A percentile compares a stretch with the other conserved stretches of the same genome.
These are phyloP conservation scores for Eustoma russellianum DNA, from an alignment of 257 asterid genomes.

Conservation along the genomic window DNA sequence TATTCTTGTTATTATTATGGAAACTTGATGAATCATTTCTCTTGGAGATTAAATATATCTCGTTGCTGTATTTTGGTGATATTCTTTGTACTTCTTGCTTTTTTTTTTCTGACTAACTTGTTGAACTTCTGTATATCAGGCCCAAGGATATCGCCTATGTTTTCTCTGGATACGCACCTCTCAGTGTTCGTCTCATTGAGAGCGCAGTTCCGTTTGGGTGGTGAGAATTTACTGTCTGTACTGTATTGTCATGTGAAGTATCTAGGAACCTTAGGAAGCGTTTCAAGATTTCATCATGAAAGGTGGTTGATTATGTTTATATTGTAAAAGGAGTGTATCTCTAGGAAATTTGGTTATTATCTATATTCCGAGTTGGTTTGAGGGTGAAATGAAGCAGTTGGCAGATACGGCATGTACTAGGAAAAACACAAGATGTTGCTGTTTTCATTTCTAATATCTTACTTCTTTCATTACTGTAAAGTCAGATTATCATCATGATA, in stretches of 20 bases:
- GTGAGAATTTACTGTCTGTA: constrained; percentile 36
- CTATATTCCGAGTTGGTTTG: neutral
- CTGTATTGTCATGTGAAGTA: constrained; percentile 2
- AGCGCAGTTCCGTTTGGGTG: constrained; percentile 94
- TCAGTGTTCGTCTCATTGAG: constrained; percentile 89
- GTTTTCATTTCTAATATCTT: neutral
- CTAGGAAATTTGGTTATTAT: no score
- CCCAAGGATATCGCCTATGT: constrained; percentile 90
- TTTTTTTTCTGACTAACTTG: constrained; percentile 13
- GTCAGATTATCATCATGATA: no score
- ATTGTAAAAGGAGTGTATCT: neutral
- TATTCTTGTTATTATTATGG: no score
- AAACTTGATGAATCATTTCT: no score
- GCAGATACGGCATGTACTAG: neutral
- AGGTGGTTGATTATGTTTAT: neutral
- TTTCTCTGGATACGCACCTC: constrained; percentile 98
- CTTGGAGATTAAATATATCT: no score
- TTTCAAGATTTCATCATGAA: neutral
- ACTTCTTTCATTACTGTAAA: no score
- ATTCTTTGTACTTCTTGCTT: constrained; percentile 3
- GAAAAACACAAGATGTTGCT: neutral
- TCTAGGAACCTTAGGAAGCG: neutral
- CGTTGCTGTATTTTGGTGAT: neutral
- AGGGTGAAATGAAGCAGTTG: neutral
- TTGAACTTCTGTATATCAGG: constrained; percentile 27